Evolutionary conservation across 2,329 filamentous ascomycete species (phyloP).

Genomic region (Arachnomyces sp.): DNA sequence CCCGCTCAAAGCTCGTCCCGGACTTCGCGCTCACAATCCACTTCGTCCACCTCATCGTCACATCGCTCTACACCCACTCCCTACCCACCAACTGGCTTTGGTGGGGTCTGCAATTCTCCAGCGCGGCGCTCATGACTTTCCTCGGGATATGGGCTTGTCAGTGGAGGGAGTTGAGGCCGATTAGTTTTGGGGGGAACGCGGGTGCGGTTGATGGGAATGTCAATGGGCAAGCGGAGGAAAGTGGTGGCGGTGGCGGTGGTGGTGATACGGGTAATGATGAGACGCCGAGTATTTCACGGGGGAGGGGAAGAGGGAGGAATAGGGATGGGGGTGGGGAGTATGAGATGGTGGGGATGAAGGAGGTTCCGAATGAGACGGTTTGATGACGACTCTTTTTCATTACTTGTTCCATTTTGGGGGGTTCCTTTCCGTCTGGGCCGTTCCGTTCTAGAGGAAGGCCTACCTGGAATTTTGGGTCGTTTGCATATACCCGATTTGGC

Average conservation of each 20-base stretch:
- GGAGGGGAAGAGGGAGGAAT: slow-evolving; percentile 17
- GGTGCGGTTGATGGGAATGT: slow-evolving; percentile 12
- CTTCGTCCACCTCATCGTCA: slow-evolving; percentile 68
- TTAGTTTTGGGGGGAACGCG: slow-evolving; percentile 61
- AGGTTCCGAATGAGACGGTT: slow-evolving; percentile 43
- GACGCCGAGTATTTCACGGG: slow-evolving; percentile 11
- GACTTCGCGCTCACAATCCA: slow-evolving; percentile 91
- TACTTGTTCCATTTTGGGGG: slow-evolving; percentile 3
- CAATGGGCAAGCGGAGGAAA: slow-evolving; percentile 39
- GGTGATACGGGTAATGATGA: slow-evolving; percentile 4
- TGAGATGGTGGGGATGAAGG: slow-evolving; percentile 55
- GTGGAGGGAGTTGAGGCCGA: slow-evolving; percentile 80
- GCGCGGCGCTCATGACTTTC: slow-evolving; percentile 55
- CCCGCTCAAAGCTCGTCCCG: slow-evolving; percentile 84
- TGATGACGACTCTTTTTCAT: slow-evolving; percentile 21
- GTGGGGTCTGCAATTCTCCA: slow-evolving; percentile 65
- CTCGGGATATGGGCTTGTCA: slow-evolving; percentile 85
- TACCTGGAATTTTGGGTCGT: neutral
- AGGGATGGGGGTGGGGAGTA: slow-evolving; percentile 39
- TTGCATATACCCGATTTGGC: slow-evolving; percentile 1
- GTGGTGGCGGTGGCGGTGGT: slow-evolving; percentile 30
- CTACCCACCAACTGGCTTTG: slow-evolving; percentile 74
- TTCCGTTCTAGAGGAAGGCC: neutral
- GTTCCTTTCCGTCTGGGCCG: slow-evolving; percentile 1
- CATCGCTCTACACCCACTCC: slow-evolving; percentile 66